Base-by-base conservation (phyloP, 2,329 filamentous ascomycete genomes). In the Trichoderma sp. region DNA sequence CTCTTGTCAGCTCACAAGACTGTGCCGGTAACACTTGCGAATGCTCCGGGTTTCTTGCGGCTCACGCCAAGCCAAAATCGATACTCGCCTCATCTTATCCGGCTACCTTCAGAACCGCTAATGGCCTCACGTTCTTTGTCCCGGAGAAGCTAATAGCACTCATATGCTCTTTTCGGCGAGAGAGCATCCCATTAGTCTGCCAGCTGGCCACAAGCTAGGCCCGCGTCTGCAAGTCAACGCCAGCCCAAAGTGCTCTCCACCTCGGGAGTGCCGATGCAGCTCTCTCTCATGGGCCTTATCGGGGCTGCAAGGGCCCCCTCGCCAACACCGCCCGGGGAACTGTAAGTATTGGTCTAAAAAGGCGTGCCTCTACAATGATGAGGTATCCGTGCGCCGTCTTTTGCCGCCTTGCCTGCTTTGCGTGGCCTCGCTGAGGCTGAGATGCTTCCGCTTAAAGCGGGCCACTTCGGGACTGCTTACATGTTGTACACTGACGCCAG, bases 191-290 rank as follows among this genome's bases (percentile, higher is more conserved):
- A 6, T 64, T 39, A 67, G 51, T 8, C 28, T 57, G 64, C 47
- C 51, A 67, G 51, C 64, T 57, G 64, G 64, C 43, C 26, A 36
- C 56, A 71, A n/a, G 69, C 34, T 71, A 61, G 18, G 36, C 69
- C 69, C 30, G 24, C 34, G 24, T 71, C 70, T 71, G 70, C 70
- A 71, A 71, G 70, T 71, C 70, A 71, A 61, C 62, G 32, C 43
- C 63, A 36, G 32, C n/a, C 67, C 62, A 62, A 34, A 21, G 39
- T 26, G 67, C 67, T 65, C 70, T 71, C 63, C 70, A 65, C 61
- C 63, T 65, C 70, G 70, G 70, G 70, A 67, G 70, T 67, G 70
- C 70, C 70, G 70, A 71, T 66, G 70, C 47, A 70, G 67, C 67
- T 58, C n/a, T 21, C 57, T 21, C 57, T 34, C 57, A 70, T 51